A percentile compares a stretch with the other conserved stretches of the same genome.
phyloP scores from a whole-genome alignment of 1,139 yeast species.

The Suhomyces guaymorum region DNA sequence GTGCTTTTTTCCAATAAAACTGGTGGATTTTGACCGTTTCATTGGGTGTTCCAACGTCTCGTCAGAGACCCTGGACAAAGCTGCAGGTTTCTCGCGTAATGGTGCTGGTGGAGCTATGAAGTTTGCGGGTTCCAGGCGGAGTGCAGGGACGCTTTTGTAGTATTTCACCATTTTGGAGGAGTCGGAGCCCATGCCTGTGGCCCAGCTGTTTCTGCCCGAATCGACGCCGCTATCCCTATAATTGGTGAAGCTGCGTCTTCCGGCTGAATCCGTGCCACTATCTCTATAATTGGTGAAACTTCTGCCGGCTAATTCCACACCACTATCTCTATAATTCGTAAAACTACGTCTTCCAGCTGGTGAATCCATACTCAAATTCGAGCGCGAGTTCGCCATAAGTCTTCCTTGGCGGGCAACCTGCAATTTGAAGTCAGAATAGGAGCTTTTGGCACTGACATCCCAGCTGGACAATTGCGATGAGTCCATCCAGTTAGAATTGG shows the following conservation, averaged over 20 bases:
- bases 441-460: slow-evolving; percentile 6
- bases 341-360: slow-evolving; percentile 2
- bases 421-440: slow-evolving; percentile 9
- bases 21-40: slow-evolving; percentile 31
- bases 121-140: no score
- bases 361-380: slow-evolving; percentile 4
- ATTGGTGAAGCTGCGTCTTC: background rate
- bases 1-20: slow-evolving; percentile 19
- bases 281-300: slow-evolving; percentile 11
- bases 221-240: no score
- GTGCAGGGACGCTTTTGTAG: slow-evolving; percentile 8
- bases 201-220: no score
- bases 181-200: no score
- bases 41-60: slow-evolving; percentile 6
- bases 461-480: slow-evolving; percentile 14
- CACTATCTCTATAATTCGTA: slow-evolving; percentile 6
- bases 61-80: slow-evolving; percentile 11
- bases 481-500: slow-evolving; percentile 24
- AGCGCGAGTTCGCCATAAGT: no score
- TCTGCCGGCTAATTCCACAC: background rate
- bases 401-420: no score
- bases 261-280: background rate
- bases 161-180: slow-evolving; percentile 3
- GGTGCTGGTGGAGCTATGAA: no score
- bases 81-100: no score